Base-by-base conservation (phyloP, 768 basidiomycete species). In the Pleurotus platypus region DNA sequence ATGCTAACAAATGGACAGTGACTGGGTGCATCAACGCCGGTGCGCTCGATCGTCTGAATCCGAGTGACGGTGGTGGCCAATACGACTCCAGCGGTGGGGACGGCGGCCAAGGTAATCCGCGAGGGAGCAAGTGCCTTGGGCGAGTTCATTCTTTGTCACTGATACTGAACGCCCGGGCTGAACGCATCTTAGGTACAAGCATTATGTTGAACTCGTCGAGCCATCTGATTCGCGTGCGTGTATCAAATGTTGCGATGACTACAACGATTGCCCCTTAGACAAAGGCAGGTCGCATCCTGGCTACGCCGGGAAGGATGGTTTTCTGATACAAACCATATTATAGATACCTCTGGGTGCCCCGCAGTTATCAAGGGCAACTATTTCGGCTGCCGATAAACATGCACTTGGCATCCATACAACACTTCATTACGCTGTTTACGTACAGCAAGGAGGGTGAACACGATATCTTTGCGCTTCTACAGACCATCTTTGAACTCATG, bases 241-340 rank as follows among this genome's bases (percentile, higher is more conserved):
- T 64, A 69, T 72, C 63, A 67, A 67, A 60, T 72, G 71, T 62
- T 72, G 71, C 57, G 68, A 72, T 57, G 68, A 72, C 49, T 61
- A 66, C 6, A 66, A 63, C 5, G 71, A 72, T 51, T 72, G 71
- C 53, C 71, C 68, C 2, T 64, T 64, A 2, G 63, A 68, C 61
- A 69, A 64, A 58, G 70, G 70, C 70, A 48, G 9, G 53, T 56
- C 15, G 27, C 3, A n/a, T 20, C n/a, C 20, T 43, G 15, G 18
- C 15, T 45, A 47, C 20, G 37, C 15, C 12, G 16, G 22, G 27
- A 24, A 39, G 16, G 42, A 20, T 35, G 16, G 38, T 40, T n/a
- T 40, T 24, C n/a, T 30, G 26, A 20, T 3, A 2, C 9, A n/a
- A n/a, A 6, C 7, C 42, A 13, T 45, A 30, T n/a, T 11, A 27